phyloP scores from a whole-genome alignment of 2,329 filamentous ascomycete genomes.

The Claviceps quebecensis region DNA sequence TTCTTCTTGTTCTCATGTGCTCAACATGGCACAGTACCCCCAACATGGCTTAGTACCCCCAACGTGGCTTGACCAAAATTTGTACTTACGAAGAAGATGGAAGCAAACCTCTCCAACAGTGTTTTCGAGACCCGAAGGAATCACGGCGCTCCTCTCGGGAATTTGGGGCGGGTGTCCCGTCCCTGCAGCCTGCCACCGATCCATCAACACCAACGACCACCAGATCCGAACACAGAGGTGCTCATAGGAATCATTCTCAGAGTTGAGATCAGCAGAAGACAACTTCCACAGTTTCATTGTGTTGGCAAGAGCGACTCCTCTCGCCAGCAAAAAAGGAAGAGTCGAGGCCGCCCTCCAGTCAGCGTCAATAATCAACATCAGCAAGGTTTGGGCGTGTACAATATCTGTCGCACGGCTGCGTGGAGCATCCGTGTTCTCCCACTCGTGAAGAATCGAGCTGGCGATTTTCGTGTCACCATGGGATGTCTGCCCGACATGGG shows the following conservation, averaged over 20 bases:
- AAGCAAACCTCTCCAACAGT: constrained; percentile 51
- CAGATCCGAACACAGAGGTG: constrained; percentile 50
- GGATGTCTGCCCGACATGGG: constrained; percentile 33
- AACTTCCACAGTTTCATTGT: constrained; percentile 43
- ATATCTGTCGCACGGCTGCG: constrained; percentile 29
- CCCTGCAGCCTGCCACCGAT: constrained; percentile 60
- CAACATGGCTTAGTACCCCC: neutral
- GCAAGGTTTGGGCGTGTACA: constrained; percentile 51
- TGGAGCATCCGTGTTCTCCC: constrained; percentile 30
- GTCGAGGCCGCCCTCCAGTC: constrained; percentile 38
- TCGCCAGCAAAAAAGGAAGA: constrained; percentile 39
- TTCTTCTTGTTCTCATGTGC: neutral
- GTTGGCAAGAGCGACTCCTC: constrained; percentile 52
- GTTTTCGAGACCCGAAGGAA: constrained; percentile 43
- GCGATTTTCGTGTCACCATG: constrained; percentile 30
- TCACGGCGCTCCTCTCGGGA: constrained; percentile 45
- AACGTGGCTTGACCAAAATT: neutral
- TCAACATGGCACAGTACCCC: neutral
- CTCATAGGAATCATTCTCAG: constrained; percentile 45
- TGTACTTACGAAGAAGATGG: constrained; percentile 46
- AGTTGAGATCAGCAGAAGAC: constrained; percentile 28
- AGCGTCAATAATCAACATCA: constrained; percentile 52
- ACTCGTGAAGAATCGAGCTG: constrained; percentile 34
- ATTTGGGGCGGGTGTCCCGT: constrained; percentile 49
- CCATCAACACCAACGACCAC: constrained; percentile 59